Percentiles rank a stretch among this genome's conserved stretches.
Conservation (phyloP, 768 basidiomycete genomes). For the Leucocoprinus sp. region DNA sequence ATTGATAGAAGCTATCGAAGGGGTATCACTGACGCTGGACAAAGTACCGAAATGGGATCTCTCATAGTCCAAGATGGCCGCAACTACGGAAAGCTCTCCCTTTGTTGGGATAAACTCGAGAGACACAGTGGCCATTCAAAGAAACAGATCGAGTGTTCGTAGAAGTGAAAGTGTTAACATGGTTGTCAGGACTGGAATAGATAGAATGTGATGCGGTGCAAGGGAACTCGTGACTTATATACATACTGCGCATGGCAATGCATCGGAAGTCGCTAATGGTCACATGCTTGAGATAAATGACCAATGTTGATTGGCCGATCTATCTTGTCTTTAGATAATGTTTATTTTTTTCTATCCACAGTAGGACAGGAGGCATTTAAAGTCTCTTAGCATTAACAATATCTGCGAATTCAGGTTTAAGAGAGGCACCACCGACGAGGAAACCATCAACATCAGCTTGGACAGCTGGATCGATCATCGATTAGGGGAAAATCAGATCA, state of each 20-base stretch:
- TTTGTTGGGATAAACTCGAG: slow-evolving; percentile 9
- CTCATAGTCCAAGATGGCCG: slow-evolving; percentile 10
- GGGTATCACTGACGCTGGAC: slow-evolving; percentile 1
- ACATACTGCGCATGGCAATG: neutral
- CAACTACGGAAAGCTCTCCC: slow-evolving; percentile 11
- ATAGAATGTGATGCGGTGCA: too few relatives aligned
- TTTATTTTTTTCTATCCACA: too few relatives aligned
- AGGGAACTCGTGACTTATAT: too few relatives aligned
- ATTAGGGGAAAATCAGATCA: neutral
- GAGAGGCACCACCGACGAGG: slow-evolving; percentile 94
- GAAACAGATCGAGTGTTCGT: neutral
- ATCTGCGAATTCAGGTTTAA: slow-evolving; percentile 94
- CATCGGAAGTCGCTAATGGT: too few relatives aligned
- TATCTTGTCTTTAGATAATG: too few relatives aligned
- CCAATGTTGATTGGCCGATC: too few relatives aligned
- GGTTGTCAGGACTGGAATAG: neutral
- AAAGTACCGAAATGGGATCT: slow-evolving; percentile 2
- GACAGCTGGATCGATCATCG: slow-evolving; percentile 36
- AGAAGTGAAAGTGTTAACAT: slow-evolving; percentile 1
- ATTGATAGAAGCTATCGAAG: slow-evolving; percentile 6
- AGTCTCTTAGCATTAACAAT: slow-evolving; percentile 79
- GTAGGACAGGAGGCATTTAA: too few relatives aligned
- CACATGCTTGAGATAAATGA: too few relatives aligned
- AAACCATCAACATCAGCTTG: slow-evolving; percentile 92
- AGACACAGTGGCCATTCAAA: slow-evolving; percentile 7